Evolutionary conservation across 2,329 filamentous ascomycete species (phyloP), one percentile per base, ranked within the genome.

Genomic region (Venturia asperata): DNA sequence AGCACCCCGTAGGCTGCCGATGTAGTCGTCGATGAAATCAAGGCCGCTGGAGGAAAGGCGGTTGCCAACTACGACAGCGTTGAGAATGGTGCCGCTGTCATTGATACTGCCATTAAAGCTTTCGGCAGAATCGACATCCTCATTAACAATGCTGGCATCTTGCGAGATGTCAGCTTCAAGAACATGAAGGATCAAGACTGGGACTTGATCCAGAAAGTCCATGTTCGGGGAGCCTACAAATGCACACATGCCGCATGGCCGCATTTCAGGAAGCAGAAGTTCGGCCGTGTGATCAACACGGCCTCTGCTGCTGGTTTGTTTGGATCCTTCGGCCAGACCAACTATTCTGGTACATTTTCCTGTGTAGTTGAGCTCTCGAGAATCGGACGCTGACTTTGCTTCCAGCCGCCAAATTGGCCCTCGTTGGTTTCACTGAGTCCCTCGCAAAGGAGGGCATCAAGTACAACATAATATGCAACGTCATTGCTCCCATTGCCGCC

Each of bases 241-340:
- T 96, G 91, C 77, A 85, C 94, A 67, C 88, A 87, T 77, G 94
- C 94, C 68, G 94, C 94, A 63, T 99, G 94, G 93, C 92, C 93
- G 67, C 83, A 97, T 79, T 97, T 99, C 85, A 86, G 93, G 74
- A 97, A 97, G 82, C 94, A 99, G 80, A 97, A 97, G 85, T 99
- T 91, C 76, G 94, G 94, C 68, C 87, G 94, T 72, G 83, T 99
- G 70, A 96, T 99, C 80, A 97, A 95, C 83, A 97, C 94, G 30
- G 87, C 93, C 45, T 97, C 93, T n/a, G 92, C 92, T 66, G 92
- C 94, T 68, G 94, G 94, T 72, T 83, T 99, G 64, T 97, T 96
- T 76, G 94, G 94, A 73, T 94, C 86, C 80, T 97, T 97, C 74
- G 94, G 93, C 70, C 93, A 97, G 81, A 86, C 87, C 76, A 97